phyloP scores from a whole-genome alignment of 2,329 filamentous ascomycete species.

The Paracoccidioides lutzii region DNA sequence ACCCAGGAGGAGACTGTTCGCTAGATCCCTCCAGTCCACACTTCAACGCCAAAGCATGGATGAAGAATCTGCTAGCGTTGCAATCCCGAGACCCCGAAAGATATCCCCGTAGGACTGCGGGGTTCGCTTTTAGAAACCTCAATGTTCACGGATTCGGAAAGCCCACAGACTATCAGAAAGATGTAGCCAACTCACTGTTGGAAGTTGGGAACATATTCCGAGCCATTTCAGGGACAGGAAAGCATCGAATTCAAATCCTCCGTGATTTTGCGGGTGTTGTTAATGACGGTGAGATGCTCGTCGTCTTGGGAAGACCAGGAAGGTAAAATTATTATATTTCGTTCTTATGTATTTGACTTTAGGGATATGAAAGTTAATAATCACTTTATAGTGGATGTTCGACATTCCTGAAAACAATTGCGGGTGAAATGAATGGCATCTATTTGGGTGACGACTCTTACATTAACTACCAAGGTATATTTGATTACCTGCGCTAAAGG shows the following conservation, averaged over 20 bases:
- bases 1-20: constrained; percentile 16
- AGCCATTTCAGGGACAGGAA: constrained; percentile 14
- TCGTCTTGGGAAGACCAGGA: constrained; percentile 41
- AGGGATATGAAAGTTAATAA: not conserved
- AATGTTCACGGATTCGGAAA: constrained; percentile 26
- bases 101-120: constrained; percentile 25
- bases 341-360: not conserved
- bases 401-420: constrained; percentile 71
- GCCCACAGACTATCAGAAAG: constrained; percentile 32
- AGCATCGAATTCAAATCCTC: constrained; percentile 45
- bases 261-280: constrained; percentile 51
- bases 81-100: constrained; percentile 24
- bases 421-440: constrained; percentile 72
- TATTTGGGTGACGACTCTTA: constrained; percentile 55
- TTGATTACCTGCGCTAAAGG: not conserved
- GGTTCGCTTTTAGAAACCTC: constrained; percentile 27
- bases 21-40: constrained; percentile 34
- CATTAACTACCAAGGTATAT: constrained; percentile 60
- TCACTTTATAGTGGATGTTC: constrained; percentile 45
- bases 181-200: constrained; percentile 30
- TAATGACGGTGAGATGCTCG: constrained; percentile 43
- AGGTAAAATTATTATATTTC: constrained; percentile 16
- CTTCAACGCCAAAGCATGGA: constrained; percentile 36
- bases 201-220: constrained; percentile 20
- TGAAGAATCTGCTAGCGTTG: constrained; percentile 33